These are phyloP conservation scores for Alternaria solani DNA, from an alignment of 2,329 filamentous ascomycete species.

Conservation along the genomic window DNA sequence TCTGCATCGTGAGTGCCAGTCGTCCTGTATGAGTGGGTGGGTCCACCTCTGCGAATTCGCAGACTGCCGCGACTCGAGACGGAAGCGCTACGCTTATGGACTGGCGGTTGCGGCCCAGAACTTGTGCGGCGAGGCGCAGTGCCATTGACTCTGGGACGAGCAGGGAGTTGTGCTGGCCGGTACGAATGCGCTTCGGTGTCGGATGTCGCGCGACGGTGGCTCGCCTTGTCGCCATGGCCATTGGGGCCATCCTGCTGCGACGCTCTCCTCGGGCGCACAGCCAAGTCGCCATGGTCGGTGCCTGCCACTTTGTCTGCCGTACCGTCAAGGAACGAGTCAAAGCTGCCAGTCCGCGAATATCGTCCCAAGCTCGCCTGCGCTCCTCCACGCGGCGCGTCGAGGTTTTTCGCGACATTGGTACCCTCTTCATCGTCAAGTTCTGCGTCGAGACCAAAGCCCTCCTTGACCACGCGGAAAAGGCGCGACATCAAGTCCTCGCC, in stretches of 20 bases:
- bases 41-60: slow-evolving; percentile 36
- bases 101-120: slow-evolving; percentile 31
- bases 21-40: slow-evolving; percentile 18
- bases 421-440: slow-evolving; percentile 61
- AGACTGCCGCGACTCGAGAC: slow-evolving; percentile 49
- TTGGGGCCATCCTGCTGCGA: slow-evolving; percentile 21
- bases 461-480: slow-evolving; percentile 72
- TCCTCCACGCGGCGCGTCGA: slow-evolving; percentile 35
- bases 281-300: slow-evolving; percentile 36
- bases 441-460: slow-evolving; percentile 66
- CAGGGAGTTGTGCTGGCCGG: slow-evolving; percentile 34
- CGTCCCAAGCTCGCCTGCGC: slow-evolving; percentile 32
- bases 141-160: slow-evolving; percentile 38
- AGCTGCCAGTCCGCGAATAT: slow-evolving; percentile 60
- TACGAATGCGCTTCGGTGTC: slow-evolving; percentile 36
- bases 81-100: slow-evolving; percentile 40
- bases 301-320: slow-evolving; percentile 61
- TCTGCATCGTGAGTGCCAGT: slow-evolving; percentile 33
- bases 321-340: slow-evolving; percentile 67
- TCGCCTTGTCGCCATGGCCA: slow-evolving; percentile 10
- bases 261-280: slow-evolving; percentile 28
- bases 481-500: slow-evolving; percentile 67
- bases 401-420: slow-evolving; percentile 44
- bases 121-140: slow-evolving; percentile 22
- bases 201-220: slow-evolving; percentile 33